Base-by-base conservation (phyloP, 495 filamentous ascomycete genomes). In the Echria macrotheca region DNA sequence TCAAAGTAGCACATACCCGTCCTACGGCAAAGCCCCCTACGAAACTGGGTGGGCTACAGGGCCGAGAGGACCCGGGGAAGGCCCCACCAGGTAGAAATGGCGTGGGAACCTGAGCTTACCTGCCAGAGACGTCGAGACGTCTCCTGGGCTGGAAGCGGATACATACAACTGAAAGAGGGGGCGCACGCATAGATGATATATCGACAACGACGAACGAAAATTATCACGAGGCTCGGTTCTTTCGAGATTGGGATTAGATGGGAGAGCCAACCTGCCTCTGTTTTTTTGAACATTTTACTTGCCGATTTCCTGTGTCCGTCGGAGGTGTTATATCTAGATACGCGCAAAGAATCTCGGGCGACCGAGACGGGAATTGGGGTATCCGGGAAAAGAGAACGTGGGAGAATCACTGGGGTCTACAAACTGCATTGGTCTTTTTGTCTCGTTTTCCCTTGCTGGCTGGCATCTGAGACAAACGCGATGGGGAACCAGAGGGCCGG, bases 41-140 rank as follows among this genome's bases (percentile, higher is more conserved):
- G 72, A 74, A 49, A 69, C 68, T 12, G 72, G 71, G 12, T 75
- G 72, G 72, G 72, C 66, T 21, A 71, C 68, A 1, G 66, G 61
- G 15, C 53, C 62, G 17, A 56, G 64, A 32, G 56, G 58, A 10
- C 57, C 59, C 5, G 43, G 59, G 8, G 65, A 69, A 36, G 56
- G 56, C 11, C 39, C 44, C 18, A 36, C 55, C 38, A 57, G 49
- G 46, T 57, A 42, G 26, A 40, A 47, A 50, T 35, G 48, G 46
- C 24, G 51, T 44, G 51, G 37, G 19, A 50, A 38, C 23, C 39
- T 33, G 6, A 15, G 21, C 38, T 33, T 18, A 4, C n/a, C n/a
- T n/a, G n/a, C n/a, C n/a, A n/a, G n/a, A n/a, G n/a, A n/a, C n/a
- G n/a, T n/a, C n/a, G n/a, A n/a, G n/a, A n/a, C n/a, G n/a, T n/a